Percentiles rank a stretch among this genome's conserved stretches.
Evolutionary conservation across 1,284 basidiomycete genomes (phyloP).

Genomic region (Phlebopus sp.): DNA sequence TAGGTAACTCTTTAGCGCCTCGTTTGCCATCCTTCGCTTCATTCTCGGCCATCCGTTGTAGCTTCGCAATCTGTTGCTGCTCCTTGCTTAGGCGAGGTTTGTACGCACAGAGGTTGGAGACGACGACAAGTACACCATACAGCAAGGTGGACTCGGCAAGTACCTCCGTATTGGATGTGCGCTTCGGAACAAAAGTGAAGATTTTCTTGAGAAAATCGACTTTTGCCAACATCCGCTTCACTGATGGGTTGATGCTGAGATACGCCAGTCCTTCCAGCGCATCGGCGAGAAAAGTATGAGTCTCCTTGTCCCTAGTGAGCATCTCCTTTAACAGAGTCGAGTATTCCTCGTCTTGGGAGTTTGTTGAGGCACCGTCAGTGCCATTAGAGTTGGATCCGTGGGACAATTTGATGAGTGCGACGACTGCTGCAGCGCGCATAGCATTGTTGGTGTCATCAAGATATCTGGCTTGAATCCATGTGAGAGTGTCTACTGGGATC

Average conservation of each 20-base stretch:
- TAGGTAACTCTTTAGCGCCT: conserved; percentile 22
- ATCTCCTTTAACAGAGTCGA: conserved; percentile 58
- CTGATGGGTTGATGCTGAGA: conserved; percentile 61
- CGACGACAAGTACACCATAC: conserved; percentile 75
- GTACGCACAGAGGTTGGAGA: conserved; percentile 71
- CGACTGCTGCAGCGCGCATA: conserved; percentile 62
- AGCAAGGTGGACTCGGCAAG: conserved; percentile 50
- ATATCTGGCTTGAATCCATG: conserved; percentile 63
- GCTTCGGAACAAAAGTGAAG: conserved; percentile 55
- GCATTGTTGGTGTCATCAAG: conserved; percentile 44
- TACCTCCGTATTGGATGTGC: conserved; percentile 36
- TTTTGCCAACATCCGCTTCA: conserved; percentile 64
- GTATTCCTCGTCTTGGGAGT: conserved; percentile 44
- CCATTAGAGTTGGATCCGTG: conserved; percentile 53
- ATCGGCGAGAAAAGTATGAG: conserved; percentile 48
- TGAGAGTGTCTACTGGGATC: conserved; percentile 50
- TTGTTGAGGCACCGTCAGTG: conserved; percentile 28
- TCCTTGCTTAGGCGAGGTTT: conserved; percentile 72
- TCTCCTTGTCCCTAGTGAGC: conserved; percentile 41
- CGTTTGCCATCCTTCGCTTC: conserved; percentile 28
- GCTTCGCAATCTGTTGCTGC: conserved; percentile 75
- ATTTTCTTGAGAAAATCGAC: conserved; percentile 63
- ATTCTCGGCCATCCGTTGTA: conserved; percentile 69
- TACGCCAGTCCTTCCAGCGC: conserved; percentile 84
- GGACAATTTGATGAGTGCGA: conserved; percentile 76